Evolutionary conservation across 1,284 basidiomycete genomes (phyloP).

Genomic region (Macrocystidia cucumis): DNA sequence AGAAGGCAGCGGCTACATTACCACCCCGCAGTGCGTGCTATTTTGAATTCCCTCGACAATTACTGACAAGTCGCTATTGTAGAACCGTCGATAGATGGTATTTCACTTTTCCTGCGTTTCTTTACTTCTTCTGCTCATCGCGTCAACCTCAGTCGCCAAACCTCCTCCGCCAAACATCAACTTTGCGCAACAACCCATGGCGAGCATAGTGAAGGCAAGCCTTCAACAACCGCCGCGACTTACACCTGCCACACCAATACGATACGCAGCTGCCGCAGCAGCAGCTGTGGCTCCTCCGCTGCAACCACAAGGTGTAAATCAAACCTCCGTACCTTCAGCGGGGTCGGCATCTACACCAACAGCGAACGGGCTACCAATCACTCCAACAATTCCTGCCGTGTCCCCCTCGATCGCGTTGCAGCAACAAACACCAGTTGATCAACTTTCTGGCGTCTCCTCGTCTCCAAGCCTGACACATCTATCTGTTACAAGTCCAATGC

Average conservation of each 20-base stretch:
- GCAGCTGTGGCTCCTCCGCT: slow-evolving; percentile 61
- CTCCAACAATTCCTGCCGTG: slow-evolving; percentile 30
- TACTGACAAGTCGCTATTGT: slow-evolving; percentile 8
- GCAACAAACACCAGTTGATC: slow-evolving; percentile 34
- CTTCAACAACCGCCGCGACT: slow-evolving; percentile 39
- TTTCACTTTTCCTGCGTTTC: slow-evolving; percentile 6
- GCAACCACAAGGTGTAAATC: slow-evolving; percentile 16
- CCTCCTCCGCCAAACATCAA: slow-evolving; percentile 78
- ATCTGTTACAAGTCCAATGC: slow-evolving; percentile 69
- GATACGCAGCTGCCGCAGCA: slow-evolving; percentile 89
- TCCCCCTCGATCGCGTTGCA: slow-evolving; percentile 27
- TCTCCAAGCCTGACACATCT: slow-evolving; percentile 77
- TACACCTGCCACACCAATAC: slow-evolving; percentile 62
- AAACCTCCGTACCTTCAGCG: slow-evolving; percentile 13
- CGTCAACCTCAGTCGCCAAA: too few species aligned
- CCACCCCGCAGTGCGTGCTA: slow-evolving; percentile 56
- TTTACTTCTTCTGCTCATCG: slow-evolving; percentile 16
- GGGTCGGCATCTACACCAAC: slow-evolving; percentile 53
- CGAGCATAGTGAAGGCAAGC: slow-evolving; percentile 69
- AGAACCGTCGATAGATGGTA: slow-evolving; percentile 43
- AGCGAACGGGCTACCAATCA: slow-evolving; percentile 23
- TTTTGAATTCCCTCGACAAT: slow-evolving; percentile 6
- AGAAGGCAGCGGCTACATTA: slow-evolving; percentile 58
- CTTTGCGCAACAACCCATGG: slow-evolving; percentile 75
- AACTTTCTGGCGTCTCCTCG: slow-evolving; percentile 43